Base-by-base conservation (phyloP, 306 rosid genomes). In the Cicer yamashitae region DNA sequence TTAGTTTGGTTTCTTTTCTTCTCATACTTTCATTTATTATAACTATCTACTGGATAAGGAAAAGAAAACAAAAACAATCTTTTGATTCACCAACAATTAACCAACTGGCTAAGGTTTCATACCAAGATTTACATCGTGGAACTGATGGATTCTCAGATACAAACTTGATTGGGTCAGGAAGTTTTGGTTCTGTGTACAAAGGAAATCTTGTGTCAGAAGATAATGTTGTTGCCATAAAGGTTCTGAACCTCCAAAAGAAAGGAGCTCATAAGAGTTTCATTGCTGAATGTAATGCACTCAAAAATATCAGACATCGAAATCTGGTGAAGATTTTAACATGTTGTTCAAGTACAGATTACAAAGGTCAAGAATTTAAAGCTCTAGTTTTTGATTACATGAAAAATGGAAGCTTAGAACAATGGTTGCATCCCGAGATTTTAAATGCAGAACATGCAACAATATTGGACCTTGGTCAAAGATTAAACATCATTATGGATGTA, bases 301-400 rank as follows among this genome's bases (percentile, higher is more conserved):
- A 54, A 62, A 52, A 30, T 52, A 79, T 71, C 2, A 13, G 67
- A 17, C 82, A 62, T 18, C 67, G 73, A 12, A 71, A 79, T 52
- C 47, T 71, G 0, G 67, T 71, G 13, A 73, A 54, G 61, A 56
- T 73, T 6, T 8, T 72, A 13, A 79, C 83, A 8, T 79, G 79
- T 64, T 79, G 73, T 11, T 71, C 83, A 0, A 54, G 74, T 20
- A 2, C 39, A 8, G 70, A 79, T 43, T 56, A 73, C 14, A 66
- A 64, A 1, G 83, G 83, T 6, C 46, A 53, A 52, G 83, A 64
- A 6, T 71, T 79, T 58, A 71, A 79, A 73, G 83, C 70, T 46
- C 62, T 79, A 6, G 79, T 73, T 6, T 79, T 64, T 7, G 63
- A 73, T 14, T 79, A 64, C 53, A 65, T 73, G 75, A 11, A 38